phyloP scores from a whole-genome alignment of 2,329 filamentous ascomycete genomes.

The Dothistroma septosporum region DNA sequence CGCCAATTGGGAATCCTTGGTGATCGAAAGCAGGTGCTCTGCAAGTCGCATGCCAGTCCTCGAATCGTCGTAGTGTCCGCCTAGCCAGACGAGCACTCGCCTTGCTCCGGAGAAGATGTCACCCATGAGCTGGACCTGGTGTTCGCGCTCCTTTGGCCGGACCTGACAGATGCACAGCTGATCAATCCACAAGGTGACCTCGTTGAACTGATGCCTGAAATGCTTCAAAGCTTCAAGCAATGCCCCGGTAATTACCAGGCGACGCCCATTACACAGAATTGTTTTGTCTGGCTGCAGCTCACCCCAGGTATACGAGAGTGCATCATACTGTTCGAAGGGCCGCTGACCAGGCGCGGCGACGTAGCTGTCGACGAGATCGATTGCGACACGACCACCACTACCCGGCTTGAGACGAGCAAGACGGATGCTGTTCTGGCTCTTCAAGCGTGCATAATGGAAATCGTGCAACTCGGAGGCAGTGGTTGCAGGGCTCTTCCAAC shows the following conservation, averaged over 20 bases:
- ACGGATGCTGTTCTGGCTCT: constrained; percentile 28
- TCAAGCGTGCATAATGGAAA: constrained; percentile 25
- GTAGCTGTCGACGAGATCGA: constrained; percentile 27
- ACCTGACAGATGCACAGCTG: constrained; percentile 33
- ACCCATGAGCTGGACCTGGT: constrained; percentile 33
- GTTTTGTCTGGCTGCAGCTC: constrained; percentile 19
- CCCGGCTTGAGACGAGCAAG: constrained; percentile 28
- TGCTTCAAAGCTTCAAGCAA: constrained; percentile 28
- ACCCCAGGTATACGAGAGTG: constrained; percentile 33
- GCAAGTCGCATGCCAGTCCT: constrained; percentile 30
- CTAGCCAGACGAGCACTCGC: constrained; percentile 33
- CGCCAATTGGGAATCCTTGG: constrained; percentile 11
- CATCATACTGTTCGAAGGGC: constrained; percentile 24
- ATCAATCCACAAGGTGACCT: constrained; percentile 30
- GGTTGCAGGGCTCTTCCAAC: constrained; percentile 23
- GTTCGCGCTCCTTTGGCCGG: constrained; percentile 26
- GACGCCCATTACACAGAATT: constrained; percentile 29
- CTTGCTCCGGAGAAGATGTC: constrained; percentile 30
- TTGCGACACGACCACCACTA: constrained; percentile 25
- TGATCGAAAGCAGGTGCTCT: constrained; percentile 25
- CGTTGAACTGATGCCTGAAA: constrained; percentile 23
- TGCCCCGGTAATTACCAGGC: constrained; percentile 25
- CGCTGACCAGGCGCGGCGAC: constrained; percentile 20
- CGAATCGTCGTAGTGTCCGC: constrained; percentile 28
- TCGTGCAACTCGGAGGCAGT: constrained; percentile 7